Evolutionary conservation across 805 yeast species (phyloP).

Genomic region (Danielia reshetovae): DNA sequence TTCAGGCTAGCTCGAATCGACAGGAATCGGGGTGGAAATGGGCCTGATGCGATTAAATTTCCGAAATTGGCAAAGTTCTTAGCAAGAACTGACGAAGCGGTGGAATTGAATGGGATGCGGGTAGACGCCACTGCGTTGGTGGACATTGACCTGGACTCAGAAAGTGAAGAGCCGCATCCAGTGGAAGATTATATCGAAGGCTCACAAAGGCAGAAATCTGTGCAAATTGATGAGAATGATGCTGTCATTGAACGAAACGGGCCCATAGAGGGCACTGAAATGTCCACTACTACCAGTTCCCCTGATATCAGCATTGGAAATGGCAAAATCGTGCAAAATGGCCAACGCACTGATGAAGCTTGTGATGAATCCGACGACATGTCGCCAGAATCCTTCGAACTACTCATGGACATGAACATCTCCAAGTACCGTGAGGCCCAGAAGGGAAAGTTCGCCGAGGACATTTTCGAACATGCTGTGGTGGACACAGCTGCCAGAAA

Average conservation of each 20-base stretch:
- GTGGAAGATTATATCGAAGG: neutral
- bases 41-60: conserved; percentile 6
- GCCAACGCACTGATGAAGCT: neutral
- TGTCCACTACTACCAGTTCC: neutral
- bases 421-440: conserved; percentile 30
- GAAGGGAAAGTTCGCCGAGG: conserved; percentile 8
- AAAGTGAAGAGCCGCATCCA: neutral
- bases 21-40: conserved; percentile 4
- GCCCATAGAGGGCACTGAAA: neutral
- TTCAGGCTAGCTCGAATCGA: conserved; percentile 6
- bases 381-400: conserved; percentile 27
- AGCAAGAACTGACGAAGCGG: neutral
- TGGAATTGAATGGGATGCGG: neutral
- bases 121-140: neutral
- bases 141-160: too few relatives aligned
- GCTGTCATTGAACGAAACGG: neutral
- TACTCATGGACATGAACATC: conserved; percentile 30
- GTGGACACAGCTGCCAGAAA: neutral
- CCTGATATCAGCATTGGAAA: neutral
- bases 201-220: too few relatives aligned
- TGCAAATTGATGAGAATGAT: too few relatives aligned
- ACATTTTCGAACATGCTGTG: neutral
- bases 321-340: neutral
- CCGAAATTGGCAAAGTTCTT: conserved; percentile 5
- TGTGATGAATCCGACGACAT: conserved; percentile 2